Evolutionary conservation across 164 flowering plant genomes (phyloP), one percentile per base, ranked within the genome.

Genomic region (Chimonanthus praecox): DNA sequence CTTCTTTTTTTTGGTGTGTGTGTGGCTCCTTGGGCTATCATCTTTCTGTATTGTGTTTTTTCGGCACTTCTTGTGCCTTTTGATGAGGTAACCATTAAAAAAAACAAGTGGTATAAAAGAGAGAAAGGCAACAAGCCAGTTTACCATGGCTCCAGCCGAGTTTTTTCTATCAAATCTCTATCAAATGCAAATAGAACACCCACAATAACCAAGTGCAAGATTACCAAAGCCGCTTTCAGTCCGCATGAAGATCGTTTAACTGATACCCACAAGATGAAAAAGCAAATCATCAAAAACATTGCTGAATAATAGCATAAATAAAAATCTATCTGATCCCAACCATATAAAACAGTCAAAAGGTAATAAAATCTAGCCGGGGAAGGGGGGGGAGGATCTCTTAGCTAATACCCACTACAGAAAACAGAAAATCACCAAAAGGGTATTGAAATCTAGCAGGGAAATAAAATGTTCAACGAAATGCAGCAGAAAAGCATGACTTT

Each of bases 131-230:
- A 66, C 6, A 11, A 44, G 15, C 45, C 5, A 49, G 46, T 72
- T 66, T 90, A 94, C 99, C 99, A 95, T 54, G 94, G 94, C 33
- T 84, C 78, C 21, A 72, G 72, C 65, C 71, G 81, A 3, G 90
- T 85, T 75, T 83, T 84, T 20, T 81, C 75, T 46, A 88, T 83
- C 85, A 95, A 88, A 75, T 85, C 87, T 48, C 49, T 67, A 75
- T 90, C 88, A 58, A 91, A 80, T 5, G 89, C 76, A 74, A 91
- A 89, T 44, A 92, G 76, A 75, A 82, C 81, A n/a, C 94, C 98
- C 33, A 71, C 85, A 69, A 76, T 90, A 7, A 90, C 68, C 62
- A 93, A 68, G 82, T 95, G 98, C 68, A 95, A 78, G 75, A 67
- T 45, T 75, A 95, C 89, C 85, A 95, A 72, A 21, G 92, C 86